Evolutionary conservation across 305 asterid species (phyloP), one percentile per base, ranked within the genome.

Genomic region (Solanum aculeatissimum): DNA sequence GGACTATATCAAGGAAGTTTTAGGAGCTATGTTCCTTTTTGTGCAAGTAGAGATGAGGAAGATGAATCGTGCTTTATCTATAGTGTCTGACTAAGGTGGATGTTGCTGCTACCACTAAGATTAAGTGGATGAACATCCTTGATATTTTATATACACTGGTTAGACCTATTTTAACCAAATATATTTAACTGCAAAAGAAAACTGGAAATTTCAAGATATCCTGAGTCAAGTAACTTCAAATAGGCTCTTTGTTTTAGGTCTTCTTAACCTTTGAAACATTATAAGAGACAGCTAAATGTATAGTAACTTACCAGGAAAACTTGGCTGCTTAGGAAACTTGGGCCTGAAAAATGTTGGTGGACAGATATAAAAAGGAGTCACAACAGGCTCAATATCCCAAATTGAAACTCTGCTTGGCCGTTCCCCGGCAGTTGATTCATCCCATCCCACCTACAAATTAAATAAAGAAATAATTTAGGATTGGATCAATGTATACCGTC

Each of bases 341-440:
- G 98, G 95, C 74, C 97, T 88, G 92, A 94, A 97, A 90, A 97
- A 94, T n/a, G 98, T 97, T 1, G 98, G 98, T 4, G 98, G 99
- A 66, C 99, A 97, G 63, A 97, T 93, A 89, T 94, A 97, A 71
- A 97, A 97, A 14, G 99, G 99, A 68, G 98, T 91, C 80, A 94
- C 93, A 18, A 95, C 97, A 7, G 98, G 98, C 88, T 97, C 98
- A 9, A 94, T 85, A 75, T 94, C 99, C 99, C 99, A 97, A 55
- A 95, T 90, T 4, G 99, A 97, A 89, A 97, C 97, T 81, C 98
- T 92, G 86, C 89, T 85, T 57, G 98, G 99, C 38, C 98, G 97
- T 60, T 97, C 99, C 45, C 98, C 98, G 77, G 98, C 99, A 23
- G 98, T 93, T 15, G 99, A 95, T 89, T 95, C 99, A 84, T 97